These are phyloP conservation scores for Leptographium procerum DNA, from an alignment of 2,329 filamentous ascomycete genomes.

Conservation along the genomic window DNA sequence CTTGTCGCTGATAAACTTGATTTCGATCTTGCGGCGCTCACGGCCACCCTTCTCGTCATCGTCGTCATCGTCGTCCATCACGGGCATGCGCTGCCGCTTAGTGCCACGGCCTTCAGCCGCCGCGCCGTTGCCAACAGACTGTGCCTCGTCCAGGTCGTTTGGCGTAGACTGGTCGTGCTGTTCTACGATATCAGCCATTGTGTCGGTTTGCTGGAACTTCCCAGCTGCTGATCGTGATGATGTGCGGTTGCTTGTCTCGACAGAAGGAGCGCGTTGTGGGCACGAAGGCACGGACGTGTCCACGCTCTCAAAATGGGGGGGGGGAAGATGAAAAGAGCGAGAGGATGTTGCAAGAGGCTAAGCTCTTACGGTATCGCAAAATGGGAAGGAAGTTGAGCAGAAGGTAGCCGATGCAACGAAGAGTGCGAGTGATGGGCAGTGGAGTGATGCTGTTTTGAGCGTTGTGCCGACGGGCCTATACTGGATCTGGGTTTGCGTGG, in stretches of 20 bases:
- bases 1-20: constrained; percentile 99
- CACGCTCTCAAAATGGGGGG: not conserved
- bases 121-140: constrained; percentile 61
- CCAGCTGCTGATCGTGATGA: not conserved
- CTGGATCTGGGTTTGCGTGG: constrained; percentile 51
- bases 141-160: constrained; percentile 61
- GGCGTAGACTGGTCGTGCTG: constrained; percentile 67
- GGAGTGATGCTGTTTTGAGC: constrained; percentile 55
- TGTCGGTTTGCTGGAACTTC: not conserved
- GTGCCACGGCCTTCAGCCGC: constrained; percentile 65
- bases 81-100: constrained; percentile 77
- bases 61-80: constrained; percentile 88
- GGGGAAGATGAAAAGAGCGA: not conserved
- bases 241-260: not conserved
- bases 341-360: not conserved
- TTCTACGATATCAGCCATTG: constrained; percentile 70
- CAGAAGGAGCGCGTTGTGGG: not conserved
- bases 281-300: not conserved
- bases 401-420: constrained; percentile 15
- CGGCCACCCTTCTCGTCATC: constrained; percentile 96
- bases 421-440: constrained; percentile 40
- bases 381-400: constrained; percentile 14
- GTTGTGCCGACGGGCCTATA: constrained; percentile 54
- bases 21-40: constrained; percentile 98
- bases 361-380: constrained; percentile 31